These are phyloP conservation scores for Incumbomyces lentus DNA, from an alignment of 2,329 filamentous ascomycete genomes.

Conservation along the genomic window DNA sequence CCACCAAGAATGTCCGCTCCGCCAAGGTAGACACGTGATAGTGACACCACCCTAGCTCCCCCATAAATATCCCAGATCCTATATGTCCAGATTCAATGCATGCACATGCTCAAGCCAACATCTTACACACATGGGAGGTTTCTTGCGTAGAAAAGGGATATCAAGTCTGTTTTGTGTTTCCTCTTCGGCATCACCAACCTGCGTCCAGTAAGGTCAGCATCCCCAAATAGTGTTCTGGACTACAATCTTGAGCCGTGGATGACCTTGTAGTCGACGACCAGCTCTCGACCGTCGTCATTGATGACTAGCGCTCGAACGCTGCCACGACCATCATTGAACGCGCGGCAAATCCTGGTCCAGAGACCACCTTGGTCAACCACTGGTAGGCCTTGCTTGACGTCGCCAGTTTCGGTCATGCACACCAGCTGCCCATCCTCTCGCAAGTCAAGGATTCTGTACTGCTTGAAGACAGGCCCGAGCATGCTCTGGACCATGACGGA, in stretches of 20 bases:
- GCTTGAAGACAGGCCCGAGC: slow-evolving; percentile 99
- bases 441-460: slow-evolving; percentile 98
- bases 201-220: slow-evolving; percentile 3
- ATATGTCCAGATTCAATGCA: too few species aligned
- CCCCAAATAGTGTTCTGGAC: neutral
- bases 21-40: neutral
- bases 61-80: neutral
- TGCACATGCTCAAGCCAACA: neutral
- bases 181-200: slow-evolving; percentile 3
- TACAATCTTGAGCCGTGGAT: slow-evolving; percentile 68
- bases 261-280: slow-evolving; percentile 98
- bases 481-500: slow-evolving; percentile 99
- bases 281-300: slow-evolving; percentile 82
- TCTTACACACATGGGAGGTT: neutral
- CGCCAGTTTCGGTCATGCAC: slow-evolving; percentile 97
- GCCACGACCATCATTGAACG: slow-evolving; percentile 86
- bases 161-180: slow-evolving; percentile 1
- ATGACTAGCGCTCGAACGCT: slow-evolving; percentile 93
- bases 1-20: neutral
- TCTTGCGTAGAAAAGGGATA: slow-evolving; percentile 1
- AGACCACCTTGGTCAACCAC: slow-evolving; percentile 94
- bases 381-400: slow-evolving; percentile 93
- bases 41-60: neutral
- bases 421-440: slow-evolving; percentile 71
- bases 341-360: slow-evolving; percentile 65